A percentile compares a stretch with the other conserved stretches of the same genome.
These are phyloP conservation scores for Tephrocybe sp. DNA, from an alignment of 768 basidiomycete genomes.

Conservation along the genomic window DNA sequence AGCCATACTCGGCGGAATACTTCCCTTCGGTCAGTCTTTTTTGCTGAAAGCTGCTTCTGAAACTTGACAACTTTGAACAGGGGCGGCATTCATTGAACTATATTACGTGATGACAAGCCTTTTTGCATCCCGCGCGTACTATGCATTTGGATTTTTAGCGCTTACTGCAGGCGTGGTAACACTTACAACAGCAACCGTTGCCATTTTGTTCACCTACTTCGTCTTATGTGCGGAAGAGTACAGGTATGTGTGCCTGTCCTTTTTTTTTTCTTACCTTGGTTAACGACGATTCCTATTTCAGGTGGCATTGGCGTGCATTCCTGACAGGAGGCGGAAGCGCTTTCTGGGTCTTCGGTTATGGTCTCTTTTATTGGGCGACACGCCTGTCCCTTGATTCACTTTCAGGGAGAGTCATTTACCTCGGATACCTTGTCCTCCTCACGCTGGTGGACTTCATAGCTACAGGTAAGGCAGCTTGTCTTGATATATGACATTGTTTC, in stretches of 20 bases:
- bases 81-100: slow-evolving; percentile 93
- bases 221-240: slow-evolving; percentile 94
- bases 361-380: slow-evolving; percentile 85
- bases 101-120: slow-evolving; percentile 91
- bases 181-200: slow-evolving; percentile 88
- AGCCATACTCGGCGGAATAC: slow-evolving; percentile 81
- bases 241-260: slow-evolving; percentile 50
- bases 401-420: slow-evolving; percentile 79
- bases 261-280: neutral
- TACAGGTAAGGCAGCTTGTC: slow-evolving; percentile 65
- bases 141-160: slow-evolving; percentile 95
- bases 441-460: slow-evolving; percentile 85
- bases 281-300: slow-evolving; percentile 24
- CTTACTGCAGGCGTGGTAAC: slow-evolving; percentile 81
- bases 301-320: slow-evolving; percentile 98
- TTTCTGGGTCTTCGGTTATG: slow-evolving; percentile 89
- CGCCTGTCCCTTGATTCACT: slow-evolving; percentile 84
- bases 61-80: slow-evolving; percentile 33
- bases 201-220: slow-evolving; percentile 90
- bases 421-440: slow-evolving; percentile 88
- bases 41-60: neutral
- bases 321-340: slow-evolving; percentile 89
- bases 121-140: slow-evolving; percentile 91
- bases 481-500: no score
- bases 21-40: slow-evolving; percentile 76